Evolutionary conservation across 1,284 basidiomycete genomes (phyloP).

Genomic region (Sporisorium graminicola): DNA sequence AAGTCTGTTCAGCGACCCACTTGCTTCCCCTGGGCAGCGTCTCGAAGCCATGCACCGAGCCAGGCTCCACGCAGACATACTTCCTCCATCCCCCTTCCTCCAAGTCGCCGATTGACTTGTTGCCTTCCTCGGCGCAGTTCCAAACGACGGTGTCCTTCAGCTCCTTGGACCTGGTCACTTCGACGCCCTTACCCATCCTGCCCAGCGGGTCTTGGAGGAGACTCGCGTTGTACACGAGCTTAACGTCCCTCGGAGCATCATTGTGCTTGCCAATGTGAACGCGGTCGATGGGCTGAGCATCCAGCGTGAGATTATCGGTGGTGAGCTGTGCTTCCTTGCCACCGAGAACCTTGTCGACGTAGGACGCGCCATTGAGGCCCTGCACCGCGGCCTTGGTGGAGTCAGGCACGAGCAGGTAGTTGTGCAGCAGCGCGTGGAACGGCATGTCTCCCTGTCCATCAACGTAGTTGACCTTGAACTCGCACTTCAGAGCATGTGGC

Average conservation of each 20-base stretch:
- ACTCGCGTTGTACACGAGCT: conserved; percentile 44
- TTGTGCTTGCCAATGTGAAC: conserved; percentile 45
- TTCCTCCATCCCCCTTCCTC: conserved; percentile 66
- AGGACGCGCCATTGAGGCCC: conserved; percentile 50
- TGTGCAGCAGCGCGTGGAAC: conserved; percentile 71
- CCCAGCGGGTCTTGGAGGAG: conserved; percentile 36
- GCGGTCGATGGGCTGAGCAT: conserved; percentile 48
- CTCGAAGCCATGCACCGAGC: conserved; percentile 64
- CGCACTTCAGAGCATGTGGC: conserved; percentile 53
- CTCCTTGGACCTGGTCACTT: conserved; percentile 44
- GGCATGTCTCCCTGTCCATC: conserved; percentile 51
- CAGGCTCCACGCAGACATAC: conserved; percentile 71
- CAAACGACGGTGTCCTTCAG: conserved; percentile 66
- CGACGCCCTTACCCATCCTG: conserved; percentile 47
- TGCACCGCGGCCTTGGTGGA: conserved; percentile 45
- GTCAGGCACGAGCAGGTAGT: conserved; percentile 64
- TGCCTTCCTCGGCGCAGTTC: conserved; percentile 70
- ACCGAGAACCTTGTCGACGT: conserved; percentile 54
- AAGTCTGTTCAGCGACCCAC: conserved; percentile 41
- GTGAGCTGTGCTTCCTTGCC: conserved; percentile 30
- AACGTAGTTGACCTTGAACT: conserved; percentile 62
- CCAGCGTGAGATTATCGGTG: conserved; percentile 30
- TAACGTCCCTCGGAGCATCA: conserved; percentile 37
- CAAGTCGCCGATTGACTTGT: conserved; percentile 68
- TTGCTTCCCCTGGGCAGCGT: conserved; percentile 60